phyloP scores from a whole-genome alignment of 805 yeast species.

The Myxozyma melibiosi region DNA sequence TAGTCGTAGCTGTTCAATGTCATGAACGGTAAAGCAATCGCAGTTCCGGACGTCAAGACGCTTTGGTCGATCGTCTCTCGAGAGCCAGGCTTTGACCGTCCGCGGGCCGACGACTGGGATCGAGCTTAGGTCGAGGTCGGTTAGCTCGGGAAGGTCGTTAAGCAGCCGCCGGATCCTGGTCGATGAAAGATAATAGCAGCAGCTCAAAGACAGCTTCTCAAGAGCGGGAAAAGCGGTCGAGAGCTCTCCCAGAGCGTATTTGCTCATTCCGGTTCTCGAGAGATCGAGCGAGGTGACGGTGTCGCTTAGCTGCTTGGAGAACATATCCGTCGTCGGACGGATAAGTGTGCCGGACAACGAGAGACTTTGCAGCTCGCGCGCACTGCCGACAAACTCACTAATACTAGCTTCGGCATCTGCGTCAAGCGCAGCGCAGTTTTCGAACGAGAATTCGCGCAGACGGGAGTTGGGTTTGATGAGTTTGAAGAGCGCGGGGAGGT shows the following conservation, averaged over 20 bases:
- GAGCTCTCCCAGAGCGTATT: not conserved
- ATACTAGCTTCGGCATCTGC: not conserved
- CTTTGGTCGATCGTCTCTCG: not conserved
- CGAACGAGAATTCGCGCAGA: not conserved
- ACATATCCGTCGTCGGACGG: not conserved
- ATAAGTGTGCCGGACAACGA: not conserved
- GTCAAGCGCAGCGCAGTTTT: not conserved
- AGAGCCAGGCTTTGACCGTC: not conserved
- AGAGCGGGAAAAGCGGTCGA: constrained; percentile 6
- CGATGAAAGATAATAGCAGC: constrained; percentile 6
- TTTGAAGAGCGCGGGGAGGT: constrained; percentile 2
- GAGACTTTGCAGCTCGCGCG: constrained; percentile 4
- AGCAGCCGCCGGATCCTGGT: not conserved
- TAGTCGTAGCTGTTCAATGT: not conserved
- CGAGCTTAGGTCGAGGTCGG: not conserved
- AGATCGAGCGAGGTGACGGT: constrained; percentile 9
- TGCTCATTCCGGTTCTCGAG: not conserved
- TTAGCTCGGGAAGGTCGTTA: not conserved
- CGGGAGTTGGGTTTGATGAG: too few relatives aligned
- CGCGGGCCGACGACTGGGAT: not conserved
- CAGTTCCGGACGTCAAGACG: constrained; percentile 1
- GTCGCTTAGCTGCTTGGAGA: not conserved
- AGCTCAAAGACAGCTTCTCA: constrained; percentile 6
- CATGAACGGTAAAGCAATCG: constrained; percentile 4
- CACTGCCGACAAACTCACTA: not conserved